Base-by-base conservation (phyloP, 2,329 filamentous ascomycete genomes). In the Ceratocystis variospora region DNA sequence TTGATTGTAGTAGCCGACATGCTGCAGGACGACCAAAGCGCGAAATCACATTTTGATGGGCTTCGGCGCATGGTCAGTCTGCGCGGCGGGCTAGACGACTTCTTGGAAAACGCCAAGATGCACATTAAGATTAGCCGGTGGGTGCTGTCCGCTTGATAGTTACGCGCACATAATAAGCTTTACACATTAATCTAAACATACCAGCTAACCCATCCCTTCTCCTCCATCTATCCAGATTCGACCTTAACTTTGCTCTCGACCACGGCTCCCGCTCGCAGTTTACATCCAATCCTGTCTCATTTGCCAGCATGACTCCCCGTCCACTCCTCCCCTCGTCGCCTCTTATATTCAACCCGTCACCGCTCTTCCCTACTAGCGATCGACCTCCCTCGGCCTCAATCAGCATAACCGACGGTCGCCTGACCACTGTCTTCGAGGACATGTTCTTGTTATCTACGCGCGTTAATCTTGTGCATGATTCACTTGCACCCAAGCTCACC, bases 401-500 rank as follows among this genome's bases (percentile, higher is more conserved):
- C 15, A 31, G 45, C 41, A 68, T 68, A 25, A 48, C 61, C 3
- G 66, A 68, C 12, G 53, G 61, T 17, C 63, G 66, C 3, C 50
- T 68, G n/a, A 44, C 62, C n/a, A 68, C 63, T 3, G 63, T 68
- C 28, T 68, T 65, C 41, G 66, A 68, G 50, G 66, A 68, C 63
- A 68, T 68, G 66, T 65, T 53, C 37, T 2, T 68, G 17, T 50
- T 68, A 6, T 61, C 66, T 3, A 46, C 41, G 5, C 63, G 66
- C 41, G 61, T 68, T 41, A 68, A 68, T 45, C 59, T 65, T 7
- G 66, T 68, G 25, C 63, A 68, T 44, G 50, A 59, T 37, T 62
- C 46, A 31, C 48, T 57, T 22, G 45, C 55, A 1, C 66, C 66
- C 28, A 68, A 68, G 28, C 61, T 68, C 61, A 63, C 57, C 3